Conservation (phyloP, 192 early-diverging fungal species). For the Powellomyces hirtus region DNA sequence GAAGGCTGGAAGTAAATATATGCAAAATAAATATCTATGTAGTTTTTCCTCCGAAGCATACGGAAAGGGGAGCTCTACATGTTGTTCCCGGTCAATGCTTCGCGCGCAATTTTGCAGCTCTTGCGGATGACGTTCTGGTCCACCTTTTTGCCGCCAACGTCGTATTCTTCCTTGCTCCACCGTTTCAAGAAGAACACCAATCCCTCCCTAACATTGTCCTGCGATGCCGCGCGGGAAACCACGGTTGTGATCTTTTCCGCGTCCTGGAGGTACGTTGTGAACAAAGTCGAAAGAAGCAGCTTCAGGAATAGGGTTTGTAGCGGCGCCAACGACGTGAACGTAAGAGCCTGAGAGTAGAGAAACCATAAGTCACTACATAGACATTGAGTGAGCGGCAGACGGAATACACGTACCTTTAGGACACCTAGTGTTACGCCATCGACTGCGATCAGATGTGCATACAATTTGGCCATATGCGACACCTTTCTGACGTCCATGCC, state of each 20-base stretch:
- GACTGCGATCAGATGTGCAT: constrained; percentile 72
- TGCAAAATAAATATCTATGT: too few relatives aligned
- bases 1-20: too few relatives aligned
- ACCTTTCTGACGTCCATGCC: constrained; percentile 63
- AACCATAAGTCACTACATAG: constrained; percentile 60
- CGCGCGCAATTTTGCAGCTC: constrained; percentile 66
- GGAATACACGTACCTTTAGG: constrained; percentile 47
- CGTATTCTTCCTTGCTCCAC: constrained; percentile 61
- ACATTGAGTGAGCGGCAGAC: constrained; percentile 46
- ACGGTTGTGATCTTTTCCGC: constrained; percentile 18
- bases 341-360: constrained; percentile 63
- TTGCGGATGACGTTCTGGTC: constrained; percentile 65
- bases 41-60: too few relatives aligned
- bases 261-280: constrained; percentile 2
- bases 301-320: constrained; percentile 34
- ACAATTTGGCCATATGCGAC: constrained; percentile 83
- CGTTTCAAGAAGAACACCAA: constrained; percentile 81
- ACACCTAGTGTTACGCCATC: constrained; percentile 73
- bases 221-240: constrained; percentile 24
- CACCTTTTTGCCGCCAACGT: constrained; percentile 54
- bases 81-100: constrained; percentile 41
- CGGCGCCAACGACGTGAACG: constrained; percentile 52
- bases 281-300: constrained; percentile 27
- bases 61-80: too few relatives aligned
- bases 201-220: constrained; percentile 71